Base-by-base conservation (phyloP, 2,329 filamentous ascomycete species). In the Penicillium digitatum region DNA sequence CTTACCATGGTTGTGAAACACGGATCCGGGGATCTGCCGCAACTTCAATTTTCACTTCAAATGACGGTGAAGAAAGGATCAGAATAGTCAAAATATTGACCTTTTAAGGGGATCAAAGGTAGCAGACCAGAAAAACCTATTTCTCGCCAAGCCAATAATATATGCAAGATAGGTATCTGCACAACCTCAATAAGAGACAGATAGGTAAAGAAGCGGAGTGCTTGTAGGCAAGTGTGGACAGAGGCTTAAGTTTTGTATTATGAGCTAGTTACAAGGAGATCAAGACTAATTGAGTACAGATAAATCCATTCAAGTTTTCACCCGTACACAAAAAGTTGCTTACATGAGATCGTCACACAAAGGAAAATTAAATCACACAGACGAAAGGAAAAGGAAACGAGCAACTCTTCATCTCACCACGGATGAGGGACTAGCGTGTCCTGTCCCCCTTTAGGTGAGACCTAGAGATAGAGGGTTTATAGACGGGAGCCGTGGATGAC, bases 401-500 rank as follows among this genome's bases (percentile, higher is more conserved):
- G 48, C 45, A 49, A 55, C 59, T 55, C 62, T 54, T 54, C 55
- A 52, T 55, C 54, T 61, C 53, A 50, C 57, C 55, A 58, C 48
- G 52, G 51, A 54, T 48, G 35, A 54, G 45, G 35, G 29, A 35
- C 55, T 45, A 52, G n/a, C 29, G 38, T 29, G 45, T 38, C 39
- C 5, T 52, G 56, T 44, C 51, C 34, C 37, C 44, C 18, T 44
- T 31, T 45, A 49, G 50, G 49, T 45, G 38, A 55, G 46, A 24
- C 37, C 56, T 47, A 20, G 43, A 31, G 44, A 46, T 54, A 54
- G 42, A 54, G 53, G 45, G 65, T 69, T 72, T 85, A 87, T 78
- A 87, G 76, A 69, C 83, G 79, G 63, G 82, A 85, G 66, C 83
- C 84, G 81, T 99, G 94, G 74, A 97, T 89, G 73, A 95, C 89